phyloP scores from a whole-genome alignment of 2,329 filamentous ascomycete species.

The Diplodia corticola region DNA sequence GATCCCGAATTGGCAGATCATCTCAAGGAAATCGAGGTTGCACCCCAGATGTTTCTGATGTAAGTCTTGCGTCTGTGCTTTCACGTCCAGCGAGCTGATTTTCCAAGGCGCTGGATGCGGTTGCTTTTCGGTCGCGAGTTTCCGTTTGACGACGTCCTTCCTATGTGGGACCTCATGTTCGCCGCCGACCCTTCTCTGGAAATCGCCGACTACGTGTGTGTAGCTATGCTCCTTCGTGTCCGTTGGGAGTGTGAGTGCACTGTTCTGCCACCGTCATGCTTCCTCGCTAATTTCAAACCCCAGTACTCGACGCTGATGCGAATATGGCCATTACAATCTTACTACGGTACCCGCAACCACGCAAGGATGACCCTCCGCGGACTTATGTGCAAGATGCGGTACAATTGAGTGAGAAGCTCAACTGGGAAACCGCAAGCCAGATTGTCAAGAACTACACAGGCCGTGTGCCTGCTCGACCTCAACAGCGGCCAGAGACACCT shows the following conservation, averaged over 20 bases:
- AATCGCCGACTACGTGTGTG: slow-evolving; percentile 85
- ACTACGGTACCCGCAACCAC: slow-evolving; percentile 75
- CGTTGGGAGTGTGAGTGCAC: slow-evolving; percentile 76
- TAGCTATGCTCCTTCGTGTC: slow-evolving; percentile 89
- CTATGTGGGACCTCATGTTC: slow-evolving; percentile 89
- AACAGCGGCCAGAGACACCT: slow-evolving; percentile 27
- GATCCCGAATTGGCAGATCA: slow-evolving; percentile 84
- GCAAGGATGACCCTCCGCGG: slow-evolving; percentile 64
- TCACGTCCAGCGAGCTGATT: slow-evolving; percentile 27
- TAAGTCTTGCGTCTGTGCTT: slow-evolving; percentile 44
- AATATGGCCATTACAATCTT: slow-evolving; percentile 79
- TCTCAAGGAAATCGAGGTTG: slow-evolving; percentile 77
- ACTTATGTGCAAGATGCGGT: slow-evolving; percentile 85
- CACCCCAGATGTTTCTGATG: slow-evolving; percentile 98
- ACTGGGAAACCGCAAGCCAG: slow-evolving; percentile 60
- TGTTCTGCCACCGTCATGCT: background rate
- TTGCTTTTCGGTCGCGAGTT: slow-evolving; percentile 93
- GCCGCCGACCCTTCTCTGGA: slow-evolving; percentile 78
- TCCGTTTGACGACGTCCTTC: slow-evolving; percentile 77
- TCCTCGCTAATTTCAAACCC: background rate
- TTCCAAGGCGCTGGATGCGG: slow-evolving; percentile 79
- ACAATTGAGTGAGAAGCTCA: slow-evolving; percentile 67
- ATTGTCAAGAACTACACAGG: slow-evolving; percentile 71
- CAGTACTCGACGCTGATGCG: slow-evolving; percentile 84
- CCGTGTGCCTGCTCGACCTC: slow-evolving; percentile 34